Conservation (phyloP, 192 early-diverging fungal species). For the Backusella macrospora region DNA sequence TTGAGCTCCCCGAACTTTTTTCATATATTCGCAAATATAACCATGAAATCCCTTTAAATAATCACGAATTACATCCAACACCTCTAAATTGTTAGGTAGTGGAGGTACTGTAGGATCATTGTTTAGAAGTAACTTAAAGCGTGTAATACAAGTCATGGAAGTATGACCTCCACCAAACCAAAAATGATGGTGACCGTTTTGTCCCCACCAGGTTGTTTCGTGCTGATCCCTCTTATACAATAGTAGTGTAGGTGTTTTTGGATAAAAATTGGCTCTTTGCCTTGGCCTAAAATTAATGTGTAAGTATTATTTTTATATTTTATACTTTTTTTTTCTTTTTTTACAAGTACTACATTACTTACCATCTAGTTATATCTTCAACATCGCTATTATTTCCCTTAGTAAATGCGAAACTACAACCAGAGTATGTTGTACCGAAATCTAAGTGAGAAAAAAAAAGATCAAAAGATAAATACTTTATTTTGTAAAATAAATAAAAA, state of each 20-base stretch:
- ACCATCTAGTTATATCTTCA: constrained; percentile 1
- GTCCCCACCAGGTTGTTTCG: constrained; percentile 40
- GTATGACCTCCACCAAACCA: background rate
- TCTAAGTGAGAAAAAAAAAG: background rate
- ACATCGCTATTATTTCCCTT: background rate
- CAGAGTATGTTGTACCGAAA: constrained; percentile 9
- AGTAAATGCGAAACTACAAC: background rate
- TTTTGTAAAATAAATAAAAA: background rate
- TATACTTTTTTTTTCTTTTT: constrained; percentile 33
- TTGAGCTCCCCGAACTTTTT: constrained; percentile 38
- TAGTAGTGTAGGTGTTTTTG: constrained; percentile 45
- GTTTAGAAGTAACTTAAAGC: constrained; percentile 45
- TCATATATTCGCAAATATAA: constrained; percentile 35
- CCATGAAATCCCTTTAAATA: constrained; percentile 49
- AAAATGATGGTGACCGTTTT: constrained; percentile 24
- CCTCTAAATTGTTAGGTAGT: constrained; percentile 47
- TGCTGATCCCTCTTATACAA: constrained; percentile 38
- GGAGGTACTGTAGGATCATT: constrained; percentile 17
- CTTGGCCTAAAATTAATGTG: constrained; percentile 26
- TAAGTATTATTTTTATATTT: constrained; percentile 33
- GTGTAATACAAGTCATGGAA: constrained; percentile 3
- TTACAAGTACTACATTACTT: constrained; percentile 25
- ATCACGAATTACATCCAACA: constrained; percentile 51
- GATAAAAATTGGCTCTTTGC: constrained; percentile 32
- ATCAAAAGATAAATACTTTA: background rate